Conservation (phyloP, 2,329 filamentous ascomycete species). For the Cladobotryum mycophilum region DNA sequence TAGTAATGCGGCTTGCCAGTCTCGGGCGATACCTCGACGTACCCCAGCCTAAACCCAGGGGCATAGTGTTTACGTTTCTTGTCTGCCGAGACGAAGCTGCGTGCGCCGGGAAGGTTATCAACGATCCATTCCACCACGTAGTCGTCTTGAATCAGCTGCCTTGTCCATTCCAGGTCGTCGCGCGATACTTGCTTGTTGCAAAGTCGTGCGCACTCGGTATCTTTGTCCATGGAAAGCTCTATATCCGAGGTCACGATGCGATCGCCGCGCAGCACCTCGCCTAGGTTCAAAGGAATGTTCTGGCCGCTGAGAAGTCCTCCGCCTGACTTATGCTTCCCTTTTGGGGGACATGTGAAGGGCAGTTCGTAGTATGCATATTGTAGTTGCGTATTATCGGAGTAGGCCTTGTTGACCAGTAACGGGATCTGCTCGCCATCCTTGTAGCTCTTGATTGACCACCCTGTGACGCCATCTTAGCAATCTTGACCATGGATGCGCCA, state of each 20-base stretch:
- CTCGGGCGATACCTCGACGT: constrained; percentile 57
- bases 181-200: constrained; percentile 63
- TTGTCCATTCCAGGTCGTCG: constrained; percentile 59
- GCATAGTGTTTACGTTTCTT: constrained; percentile 83
- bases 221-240: constrained; percentile 69
- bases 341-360: constrained; percentile 78
- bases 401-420: constrained; percentile 86
- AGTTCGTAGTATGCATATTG: constrained; percentile 88
- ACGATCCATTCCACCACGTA: constrained; percentile 93
- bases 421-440: constrained; percentile 69
- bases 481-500: background rate
- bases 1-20: constrained; percentile 61
- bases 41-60: constrained; percentile 82
- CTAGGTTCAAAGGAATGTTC: constrained; percentile 74
- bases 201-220: constrained; percentile 65
- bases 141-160: constrained; percentile 66
- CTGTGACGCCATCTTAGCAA: constrained; percentile 29
- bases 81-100: constrained; percentile 81
- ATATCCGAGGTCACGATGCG: constrained; percentile 81
- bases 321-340: constrained; percentile 58
- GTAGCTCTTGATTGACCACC: constrained; percentile 80
- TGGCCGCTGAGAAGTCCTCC: constrained; percentile 68
- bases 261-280: constrained; percentile 81
- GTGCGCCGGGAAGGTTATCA: constrained; percentile 83
- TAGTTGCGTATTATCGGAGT: constrained; percentile 82